A percentile compares a stretch with the other conserved stretches of the same genome.
These are phyloP conservation scores for Wickerhamomyces sp. DNA, from an alignment of 1,139 yeast genomes.

Conservation along the genomic window DNA sequence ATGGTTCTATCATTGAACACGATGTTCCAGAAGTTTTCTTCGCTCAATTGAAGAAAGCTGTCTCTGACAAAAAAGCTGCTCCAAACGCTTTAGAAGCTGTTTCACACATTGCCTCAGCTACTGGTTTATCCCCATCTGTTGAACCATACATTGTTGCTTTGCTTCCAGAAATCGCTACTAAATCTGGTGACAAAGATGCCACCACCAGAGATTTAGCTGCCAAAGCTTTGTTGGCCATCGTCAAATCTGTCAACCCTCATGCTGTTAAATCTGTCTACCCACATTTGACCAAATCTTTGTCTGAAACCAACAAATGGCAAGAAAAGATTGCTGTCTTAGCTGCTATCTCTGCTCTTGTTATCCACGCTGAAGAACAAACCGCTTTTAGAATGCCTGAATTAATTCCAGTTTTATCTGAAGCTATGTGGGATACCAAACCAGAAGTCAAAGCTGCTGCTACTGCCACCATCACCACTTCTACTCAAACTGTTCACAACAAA, in stretches of 20 bases:
- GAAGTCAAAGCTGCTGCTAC: slow-evolving; percentile 97
- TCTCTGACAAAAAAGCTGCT: slow-evolving; percentile 74
- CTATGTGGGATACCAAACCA: slow-evolving; percentile 99
- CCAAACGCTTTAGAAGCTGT: slow-evolving; percentile 82
- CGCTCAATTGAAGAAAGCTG: slow-evolving; percentile 66
- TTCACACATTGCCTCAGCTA: slow-evolving; percentile 75
- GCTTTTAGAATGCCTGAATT: slow-evolving; percentile 99
- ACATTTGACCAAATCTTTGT: slow-evolving; percentile 62
- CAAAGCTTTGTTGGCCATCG: slow-evolving; percentile 70
- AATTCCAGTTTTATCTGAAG: slow-evolving; percentile 96
- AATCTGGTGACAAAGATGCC: slow-evolving; percentile 87
- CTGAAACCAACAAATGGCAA: slow-evolving; percentile 89
- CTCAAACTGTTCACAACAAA: slow-evolving; percentile 98
- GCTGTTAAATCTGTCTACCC: slow-evolving; percentile 91
- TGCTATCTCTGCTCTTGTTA: slow-evolving; percentile 83
- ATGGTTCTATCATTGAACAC: slow-evolving; percentile 97
- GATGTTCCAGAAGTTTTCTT: slow-evolving; percentile 94
- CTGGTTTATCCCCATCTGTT: slow-evolving; percentile 81
- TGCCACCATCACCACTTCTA: slow-evolving; percentile 90
- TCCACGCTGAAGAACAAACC: slow-evolving; percentile 90
- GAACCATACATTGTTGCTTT: slow-evolving; percentile 90
- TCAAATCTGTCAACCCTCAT: slow-evolving; percentile 83
- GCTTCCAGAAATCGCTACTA: slow-evolving; percentile 63
- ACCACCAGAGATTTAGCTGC: slow-evolving; percentile 68
- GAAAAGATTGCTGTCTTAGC: slow-evolving; percentile 91